A percentile compares a stretch with the other conserved stretches of the same genome.
These are phyloP conservation scores for Gonium pectorale DNA, from an alignment of 139 green algal species.

Conservation along the genomic window DNA sequence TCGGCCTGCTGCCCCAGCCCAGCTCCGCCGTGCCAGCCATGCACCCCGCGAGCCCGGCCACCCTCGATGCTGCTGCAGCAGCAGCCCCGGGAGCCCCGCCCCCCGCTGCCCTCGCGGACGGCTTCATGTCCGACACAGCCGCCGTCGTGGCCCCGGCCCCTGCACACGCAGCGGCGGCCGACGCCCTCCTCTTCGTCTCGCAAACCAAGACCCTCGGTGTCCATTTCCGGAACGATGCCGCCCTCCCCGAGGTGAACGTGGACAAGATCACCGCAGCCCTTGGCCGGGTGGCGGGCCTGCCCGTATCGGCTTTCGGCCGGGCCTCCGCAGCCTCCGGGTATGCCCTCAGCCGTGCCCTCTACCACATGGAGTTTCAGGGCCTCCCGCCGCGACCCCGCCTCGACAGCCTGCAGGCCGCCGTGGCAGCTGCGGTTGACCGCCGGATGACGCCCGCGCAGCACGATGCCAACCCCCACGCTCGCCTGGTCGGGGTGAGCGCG, in stretches of 20 bases:
- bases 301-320: not conserved
- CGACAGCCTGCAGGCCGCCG: not conserved
- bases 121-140: not conserved
- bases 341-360: not conserved
- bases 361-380: not conserved
- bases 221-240: not conserved
- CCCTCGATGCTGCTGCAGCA: not conserved
- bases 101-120: too few species aligned
- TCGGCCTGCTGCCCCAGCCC: too few species aligned
- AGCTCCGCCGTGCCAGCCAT: not conserved
- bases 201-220: not conserved
- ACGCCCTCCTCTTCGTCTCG: not conserved
- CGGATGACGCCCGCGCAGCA: not conserved
- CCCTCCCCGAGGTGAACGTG: not conserved
- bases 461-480: not conserved
- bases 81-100: too few species aligned
- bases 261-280: not conserved
- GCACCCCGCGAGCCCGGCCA: not conserved
- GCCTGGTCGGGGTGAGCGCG: not conserved
- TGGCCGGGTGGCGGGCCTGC: not conserved
- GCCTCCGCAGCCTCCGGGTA: not conserved
- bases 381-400: not conserved
- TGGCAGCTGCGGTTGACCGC: not conserved
- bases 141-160: too few species aligned
- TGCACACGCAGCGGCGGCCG: not conserved